A percentile compares a stretch with the other conserved stretches of the same genome.
Conservation (phyloP, 345 rosid genomes). For the Brassica juncea region DNA sequence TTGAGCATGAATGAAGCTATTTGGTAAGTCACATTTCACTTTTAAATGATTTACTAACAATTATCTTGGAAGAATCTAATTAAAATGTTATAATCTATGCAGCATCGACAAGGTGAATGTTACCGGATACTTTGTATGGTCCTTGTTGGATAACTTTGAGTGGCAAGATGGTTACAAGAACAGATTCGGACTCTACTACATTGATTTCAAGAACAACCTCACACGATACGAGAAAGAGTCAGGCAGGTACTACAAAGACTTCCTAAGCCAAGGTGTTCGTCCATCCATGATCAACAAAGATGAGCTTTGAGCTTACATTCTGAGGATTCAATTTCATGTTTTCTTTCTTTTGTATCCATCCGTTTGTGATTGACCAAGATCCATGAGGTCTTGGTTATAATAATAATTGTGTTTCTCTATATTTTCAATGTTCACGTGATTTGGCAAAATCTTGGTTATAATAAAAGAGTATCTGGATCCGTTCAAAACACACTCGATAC, state of each 20-base stretch:
- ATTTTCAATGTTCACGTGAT: background rate
- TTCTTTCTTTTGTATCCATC: background rate
- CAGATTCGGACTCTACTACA: slow-evolving; percentile 10
- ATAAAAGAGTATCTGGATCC: background rate
- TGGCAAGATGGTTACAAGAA: slow-evolving; percentile 28
- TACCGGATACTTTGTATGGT: slow-evolving; percentile 27
- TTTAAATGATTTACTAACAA: background rate
- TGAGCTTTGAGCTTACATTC: background rate
- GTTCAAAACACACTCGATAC: no score
- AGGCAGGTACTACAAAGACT: background rate
- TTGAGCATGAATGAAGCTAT: slow-evolving; percentile 7
- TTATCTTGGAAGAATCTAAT: background rate
- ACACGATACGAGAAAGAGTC: slow-evolving; percentile 13
- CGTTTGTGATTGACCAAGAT: slow-evolving; percentile 1
- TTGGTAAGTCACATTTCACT: background rate
- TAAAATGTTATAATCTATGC: background rate
- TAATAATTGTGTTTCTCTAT: background rate
- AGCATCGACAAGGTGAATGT: slow-evolving; percentile 19
- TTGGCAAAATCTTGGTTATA: background rate
- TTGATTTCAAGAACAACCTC: slow-evolving; percentile 20
- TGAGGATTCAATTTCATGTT: background rate
- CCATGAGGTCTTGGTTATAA: slow-evolving; percentile 27
- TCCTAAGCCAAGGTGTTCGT: slow-evolving; percentile 20
- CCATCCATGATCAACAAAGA: background rate
- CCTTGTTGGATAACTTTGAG: slow-evolving; percentile 30